Evolutionary conservation across 1,139 yeast genomes (phyloP).

Genomic region (Scheffersomyces titani): DNA sequence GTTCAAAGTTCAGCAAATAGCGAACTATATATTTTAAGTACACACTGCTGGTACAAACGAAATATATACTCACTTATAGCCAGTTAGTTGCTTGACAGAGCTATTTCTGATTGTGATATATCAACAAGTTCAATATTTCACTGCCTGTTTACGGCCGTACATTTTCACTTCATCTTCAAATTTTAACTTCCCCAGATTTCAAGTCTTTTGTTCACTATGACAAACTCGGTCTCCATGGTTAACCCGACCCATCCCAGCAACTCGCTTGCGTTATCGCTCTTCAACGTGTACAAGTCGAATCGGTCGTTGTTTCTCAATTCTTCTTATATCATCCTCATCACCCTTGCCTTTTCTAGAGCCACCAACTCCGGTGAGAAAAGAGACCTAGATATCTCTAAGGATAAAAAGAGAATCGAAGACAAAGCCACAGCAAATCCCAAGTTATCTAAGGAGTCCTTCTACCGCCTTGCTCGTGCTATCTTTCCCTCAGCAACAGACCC

Average conservation of each 20-base stretch:
- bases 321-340: constrained; percentile 48
- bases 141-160: neutral
- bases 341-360: constrained; percentile 49
- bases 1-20: neutral
- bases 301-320: constrained; percentile 50
- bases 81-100: neutral
- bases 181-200: neutral
- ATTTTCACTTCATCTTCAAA: neutral
- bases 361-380: constrained; percentile 28
- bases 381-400: constrained; percentile 7
- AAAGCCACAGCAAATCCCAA: constrained; percentile 20
- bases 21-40: too few relatives aligned
- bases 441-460: constrained; percentile 35
- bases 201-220: neutral
- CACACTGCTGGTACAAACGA: neutral
- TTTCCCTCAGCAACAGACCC: constrained; percentile 37
- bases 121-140: neutral
- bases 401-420: constrained; percentile 8
- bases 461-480: constrained; percentile 36
- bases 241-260: neutral
- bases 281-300: constrained; percentile 45
- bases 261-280: constrained; percentile 20
- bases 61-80: neutral
- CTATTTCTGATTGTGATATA: neutral
- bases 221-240: neutral